A percentile compares a stretch with the other conserved stretches of the same genome.
phyloP scores from a whole-genome alignment of 768 basidiomycete genomes.

The Polyporus arcularius region DNA sequence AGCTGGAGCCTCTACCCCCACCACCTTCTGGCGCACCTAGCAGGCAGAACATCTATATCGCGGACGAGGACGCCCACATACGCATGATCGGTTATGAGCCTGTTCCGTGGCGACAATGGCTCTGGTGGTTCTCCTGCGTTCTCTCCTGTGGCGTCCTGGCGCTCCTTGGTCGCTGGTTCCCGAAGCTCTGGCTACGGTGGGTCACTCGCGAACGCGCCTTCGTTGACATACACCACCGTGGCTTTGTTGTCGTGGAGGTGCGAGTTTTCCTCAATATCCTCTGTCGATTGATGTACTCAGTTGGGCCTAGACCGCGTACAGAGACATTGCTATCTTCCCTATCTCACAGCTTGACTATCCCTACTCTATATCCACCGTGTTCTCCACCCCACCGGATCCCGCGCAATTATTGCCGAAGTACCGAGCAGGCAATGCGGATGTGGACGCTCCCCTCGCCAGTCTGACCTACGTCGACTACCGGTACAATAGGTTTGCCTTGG shows the following conservation, averaged over 20 bases:
- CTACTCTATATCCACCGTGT: conserved; percentile 79
- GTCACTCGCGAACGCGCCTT: conserved; percentile 85
- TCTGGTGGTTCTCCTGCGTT: conserved; percentile 75
- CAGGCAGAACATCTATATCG: conserved; percentile 80
- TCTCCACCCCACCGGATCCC: conserved; percentile 42
- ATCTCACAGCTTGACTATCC: conserved; percentile 70
- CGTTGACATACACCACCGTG: conserved; percentile 55
- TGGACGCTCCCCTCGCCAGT: conserved; percentile 43
- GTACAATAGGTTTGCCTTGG: conserved; percentile 87
- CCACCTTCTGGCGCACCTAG: conserved; percentile 83
- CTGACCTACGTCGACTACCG: conserved; percentile 86
- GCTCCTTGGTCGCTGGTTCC: conserved; percentile 92
- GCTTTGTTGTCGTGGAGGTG: conserved; percentile 91
- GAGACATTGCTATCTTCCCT: conserved; percentile 78
- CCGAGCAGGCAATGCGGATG: conserved; percentile 24
- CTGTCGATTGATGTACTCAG: conserved; percentile 24
- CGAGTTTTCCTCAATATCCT: conserved; percentile 28
- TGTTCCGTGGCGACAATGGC: conserved; percentile 55
- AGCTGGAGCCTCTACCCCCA: conserved; percentile 61
- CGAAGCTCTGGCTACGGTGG: conserved; percentile 87
- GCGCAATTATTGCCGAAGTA: conserved; percentile 12
- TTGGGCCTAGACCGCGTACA: conserved; percentile 69
- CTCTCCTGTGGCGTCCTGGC: conserved; percentile 71
- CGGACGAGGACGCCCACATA: conserved; percentile 88
- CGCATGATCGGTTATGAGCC: conserved; percentile 86